phyloP scores from a whole-genome alignment of 176 grass and related monocot species.

The Poa annua region DNA sequence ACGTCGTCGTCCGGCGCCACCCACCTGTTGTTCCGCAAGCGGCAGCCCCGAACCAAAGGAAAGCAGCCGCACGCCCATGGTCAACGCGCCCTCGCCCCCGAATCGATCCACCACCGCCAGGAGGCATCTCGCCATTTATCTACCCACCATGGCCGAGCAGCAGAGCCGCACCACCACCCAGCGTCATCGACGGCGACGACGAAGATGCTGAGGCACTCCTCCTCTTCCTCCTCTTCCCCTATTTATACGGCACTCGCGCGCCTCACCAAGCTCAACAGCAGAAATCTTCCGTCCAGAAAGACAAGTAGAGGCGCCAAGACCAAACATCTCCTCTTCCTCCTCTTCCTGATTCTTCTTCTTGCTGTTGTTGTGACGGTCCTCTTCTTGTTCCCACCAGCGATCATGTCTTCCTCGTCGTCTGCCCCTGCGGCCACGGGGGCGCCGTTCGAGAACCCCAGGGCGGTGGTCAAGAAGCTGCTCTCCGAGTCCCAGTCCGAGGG shows the following conservation, averaged over 20 bases:
- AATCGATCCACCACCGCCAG: not conserved
- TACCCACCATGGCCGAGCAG: not conserved
- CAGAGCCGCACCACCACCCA: not conserved
- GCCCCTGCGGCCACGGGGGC: not conserved
- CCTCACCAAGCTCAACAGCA: not conserved
- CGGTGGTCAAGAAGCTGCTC: constrained; percentile 63
- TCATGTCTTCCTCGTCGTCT: not conserved
- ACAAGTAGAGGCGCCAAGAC: not conserved
- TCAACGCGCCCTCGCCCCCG: not conserved
- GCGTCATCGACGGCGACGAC: not conserved
- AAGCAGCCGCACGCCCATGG: not conserved
- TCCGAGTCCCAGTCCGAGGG: constrained; percentile 76
- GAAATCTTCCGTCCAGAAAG: not conserved
- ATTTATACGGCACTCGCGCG: not conserved
- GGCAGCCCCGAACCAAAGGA: not conserved
- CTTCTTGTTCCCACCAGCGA: constrained; percentile 19
- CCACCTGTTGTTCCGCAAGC: not conserved
- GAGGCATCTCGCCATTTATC: not conserved
- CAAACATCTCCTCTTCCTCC: not conserved
- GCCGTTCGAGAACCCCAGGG: constrained; percentile 58
- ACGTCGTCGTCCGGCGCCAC: constrained; percentile 26
- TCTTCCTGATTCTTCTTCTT: not conserved
- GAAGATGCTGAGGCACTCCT: constrained; percentile 12
- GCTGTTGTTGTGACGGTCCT: not conserved
- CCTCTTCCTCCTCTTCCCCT: not conserved